These are phyloP conservation scores for Daldinia loculata DNA, from an alignment of 495 filamentous ascomycete species.

Conservation along the genomic window DNA sequence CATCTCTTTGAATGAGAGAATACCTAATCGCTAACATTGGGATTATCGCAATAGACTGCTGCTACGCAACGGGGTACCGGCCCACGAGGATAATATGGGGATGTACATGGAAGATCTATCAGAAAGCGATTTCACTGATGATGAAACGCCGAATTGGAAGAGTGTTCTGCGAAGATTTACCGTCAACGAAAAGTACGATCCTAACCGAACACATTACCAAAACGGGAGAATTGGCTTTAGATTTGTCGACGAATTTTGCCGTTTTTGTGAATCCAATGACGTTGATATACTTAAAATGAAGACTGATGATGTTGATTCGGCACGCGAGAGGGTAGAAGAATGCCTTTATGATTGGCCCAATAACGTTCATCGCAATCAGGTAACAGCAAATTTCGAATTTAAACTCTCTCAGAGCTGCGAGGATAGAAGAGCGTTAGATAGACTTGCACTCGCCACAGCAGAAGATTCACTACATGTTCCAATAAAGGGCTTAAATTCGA, in stretches of 20 bases:
- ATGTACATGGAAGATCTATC: no score
- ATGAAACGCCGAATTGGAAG: background rate
- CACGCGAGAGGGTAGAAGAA: background rate
- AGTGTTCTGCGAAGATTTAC: background rate
- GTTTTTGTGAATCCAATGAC: background rate
- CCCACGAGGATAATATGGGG: background rate
- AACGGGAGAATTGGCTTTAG: background rate
- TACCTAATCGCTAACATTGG: background rate
- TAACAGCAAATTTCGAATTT: background rate
- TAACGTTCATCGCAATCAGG: background rate
- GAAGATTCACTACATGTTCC: slow-evolving; percentile 21
- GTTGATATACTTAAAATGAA: background rate
- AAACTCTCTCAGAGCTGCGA: background rate
- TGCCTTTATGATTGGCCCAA: slow-evolving; percentile 5
- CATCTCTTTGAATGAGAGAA: background rate
- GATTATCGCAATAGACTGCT: background rate
- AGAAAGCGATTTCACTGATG: slow-evolving; percentile 9
- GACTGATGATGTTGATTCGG: background rate
- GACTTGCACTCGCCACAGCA: accelerated
- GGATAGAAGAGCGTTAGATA: background rate
- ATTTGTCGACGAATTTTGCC: background rate
- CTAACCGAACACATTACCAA: background rate
- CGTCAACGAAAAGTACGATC: background rate
- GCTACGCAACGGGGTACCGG: background rate
- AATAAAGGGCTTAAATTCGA: background rate